Percentiles rank a stretch among this genome's conserved stretches.
phyloP scores from a whole-genome alignment of 2,329 filamentous ascomycete genomes.

The Trichoderma asperellum region DNA sequence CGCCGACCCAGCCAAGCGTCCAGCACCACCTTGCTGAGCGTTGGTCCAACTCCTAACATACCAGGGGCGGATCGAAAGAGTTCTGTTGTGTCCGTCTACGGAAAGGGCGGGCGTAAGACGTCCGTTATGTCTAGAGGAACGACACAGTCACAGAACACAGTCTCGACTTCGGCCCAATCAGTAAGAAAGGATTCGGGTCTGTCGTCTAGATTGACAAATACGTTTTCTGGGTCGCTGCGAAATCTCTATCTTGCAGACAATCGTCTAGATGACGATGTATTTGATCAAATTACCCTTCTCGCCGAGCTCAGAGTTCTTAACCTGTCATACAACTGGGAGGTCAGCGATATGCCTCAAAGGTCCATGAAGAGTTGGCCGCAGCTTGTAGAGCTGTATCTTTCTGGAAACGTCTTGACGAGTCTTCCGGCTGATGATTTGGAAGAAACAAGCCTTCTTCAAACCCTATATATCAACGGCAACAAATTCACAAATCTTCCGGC shows the following conservation, averaged over 20 bases:
- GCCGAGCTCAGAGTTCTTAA: conserved; percentile 87
- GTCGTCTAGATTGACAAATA: conserved; percentile 77
- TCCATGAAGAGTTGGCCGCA: conserved; percentile 89
- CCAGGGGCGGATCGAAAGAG: conserved; percentile 70
- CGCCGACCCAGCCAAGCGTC: conserved; percentile 86
- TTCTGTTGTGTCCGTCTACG: conserved; percentile 80
- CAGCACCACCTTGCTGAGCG: conserved; percentile 68
- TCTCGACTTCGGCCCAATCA: conserved; percentile 56
- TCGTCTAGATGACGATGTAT: conserved; percentile 89
- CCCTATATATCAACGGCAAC: conserved; percentile 95
- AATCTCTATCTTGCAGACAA: conserved; percentile 93
- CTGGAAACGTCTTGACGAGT: conserved; percentile 90
- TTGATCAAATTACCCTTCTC: conserved; percentile 84
- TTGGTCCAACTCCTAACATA: conserved; percentile 71
- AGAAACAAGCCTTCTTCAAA: conserved; percentile 82
- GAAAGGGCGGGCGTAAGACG: conserved; percentile 79
- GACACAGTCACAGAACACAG: conserved; percentile 47
- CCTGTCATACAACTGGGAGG: conserved; percentile 84
- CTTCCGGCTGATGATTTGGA: conserved; percentile 93
- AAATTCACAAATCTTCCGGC: conserved; percentile 96
- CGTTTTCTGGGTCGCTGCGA: conserved; percentile 83
- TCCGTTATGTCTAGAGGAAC: conserved; percentile 74
- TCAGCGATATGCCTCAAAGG: conserved; percentile 88
- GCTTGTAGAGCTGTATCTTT: conserved; percentile 89
- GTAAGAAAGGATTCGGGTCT: conserved; percentile 87